Evolutionary conservation across 2,329 filamentous ascomycete genomes (phyloP).

Genomic region (Magnaporthales sp.): DNA sequence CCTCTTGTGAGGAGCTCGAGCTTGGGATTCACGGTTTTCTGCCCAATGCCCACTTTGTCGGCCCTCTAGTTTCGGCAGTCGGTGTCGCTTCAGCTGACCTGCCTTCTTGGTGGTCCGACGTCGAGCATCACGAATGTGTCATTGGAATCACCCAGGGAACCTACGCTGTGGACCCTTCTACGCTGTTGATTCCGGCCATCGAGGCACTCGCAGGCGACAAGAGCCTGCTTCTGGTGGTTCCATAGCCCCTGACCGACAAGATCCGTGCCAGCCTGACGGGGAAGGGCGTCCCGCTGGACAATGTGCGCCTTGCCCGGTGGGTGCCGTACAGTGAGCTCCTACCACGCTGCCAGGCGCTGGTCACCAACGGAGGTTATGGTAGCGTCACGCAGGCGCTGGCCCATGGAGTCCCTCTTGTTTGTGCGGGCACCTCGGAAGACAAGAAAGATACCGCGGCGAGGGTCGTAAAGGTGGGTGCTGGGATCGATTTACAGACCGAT

Average conservation of each 20-base stretch:
- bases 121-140: constrained; percentile 13
- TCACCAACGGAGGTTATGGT: constrained; percentile 15
- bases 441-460: constrained; percentile 13
- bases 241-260: constrained; percentile 8
- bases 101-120: constrained; percentile 14
- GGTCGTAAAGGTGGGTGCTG: constrained; percentile 15
- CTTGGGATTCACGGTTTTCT: neutral
- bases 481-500: constrained; percentile 12
- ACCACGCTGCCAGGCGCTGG: constrained; percentile 14
- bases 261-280: constrained; percentile 4
- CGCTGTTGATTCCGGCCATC: constrained; percentile 12
- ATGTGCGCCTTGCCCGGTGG: constrained; percentile 9
- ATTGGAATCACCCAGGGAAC: constrained; percentile 15
- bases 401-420: constrained; percentile 14
- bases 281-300: constrained; percentile 6
- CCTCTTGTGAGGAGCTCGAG: constrained; percentile 13
- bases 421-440: constrained; percentile 13
- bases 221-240: constrained; percentile 9
- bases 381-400: constrained; percentile 11
- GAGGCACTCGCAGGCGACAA: constrained; percentile 8
- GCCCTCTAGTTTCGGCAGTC: constrained; percentile 4
- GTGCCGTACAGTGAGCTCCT: constrained; percentile 12
- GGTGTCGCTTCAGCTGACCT: neutral
- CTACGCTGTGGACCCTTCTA: constrained; percentile 7
- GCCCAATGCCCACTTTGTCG: constrained; percentile 11